Evolutionary conservation across 1,139 yeast species (phyloP).

Genomic region (Eremothecium coryli): DNA sequence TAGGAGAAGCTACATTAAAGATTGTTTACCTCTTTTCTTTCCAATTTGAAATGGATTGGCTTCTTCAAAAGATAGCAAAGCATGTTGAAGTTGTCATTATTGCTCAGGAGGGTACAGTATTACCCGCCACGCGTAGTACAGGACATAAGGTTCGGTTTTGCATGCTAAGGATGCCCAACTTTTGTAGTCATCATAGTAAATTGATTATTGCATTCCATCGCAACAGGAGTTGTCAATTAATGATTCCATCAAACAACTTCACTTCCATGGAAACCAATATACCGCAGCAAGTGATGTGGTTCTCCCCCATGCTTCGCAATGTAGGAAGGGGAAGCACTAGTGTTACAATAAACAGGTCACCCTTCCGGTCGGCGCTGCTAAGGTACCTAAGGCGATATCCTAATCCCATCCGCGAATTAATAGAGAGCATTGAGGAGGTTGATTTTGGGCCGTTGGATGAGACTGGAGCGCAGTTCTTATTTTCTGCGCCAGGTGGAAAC

Average conservation of each 20-base stretch:
- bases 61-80: conserved; percentile 19
- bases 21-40: conserved; percentile 29
- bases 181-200: conserved; percentile 53
- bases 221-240: conserved; percentile 39
- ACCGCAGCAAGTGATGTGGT: conserved; percentile 61
- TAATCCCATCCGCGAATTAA: conserved; percentile 22
- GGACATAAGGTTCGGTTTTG: conserved; percentile 1
- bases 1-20: conserved; percentile 20
- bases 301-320: conserved; percentile 35
- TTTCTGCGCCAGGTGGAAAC: conserved; percentile 39
- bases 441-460: conserved; percentile 37
- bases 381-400: conserved; percentile 40
- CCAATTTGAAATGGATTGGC: conserved; percentile 28
- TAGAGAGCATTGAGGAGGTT: conserved; percentile 28
- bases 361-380: conserved; percentile 37
- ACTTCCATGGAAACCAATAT: conserved; percentile 45
- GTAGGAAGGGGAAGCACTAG: neutral
- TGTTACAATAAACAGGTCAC: conserved; percentile 5
- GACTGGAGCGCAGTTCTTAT: conserved; percentile 43
- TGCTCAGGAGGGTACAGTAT: conserved; percentile 30
- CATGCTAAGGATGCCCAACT: conserved; percentile 27
- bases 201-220: conserved; percentile 50
- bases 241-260: conserved; percentile 54
- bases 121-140: conserved; percentile 10
- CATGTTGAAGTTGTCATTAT: conserved; percentile 19